These are phyloP conservation scores for Pholiota adiposa DNA, from an alignment of 1,284 basidiomycete genomes.

Conservation along the genomic window DNA sequence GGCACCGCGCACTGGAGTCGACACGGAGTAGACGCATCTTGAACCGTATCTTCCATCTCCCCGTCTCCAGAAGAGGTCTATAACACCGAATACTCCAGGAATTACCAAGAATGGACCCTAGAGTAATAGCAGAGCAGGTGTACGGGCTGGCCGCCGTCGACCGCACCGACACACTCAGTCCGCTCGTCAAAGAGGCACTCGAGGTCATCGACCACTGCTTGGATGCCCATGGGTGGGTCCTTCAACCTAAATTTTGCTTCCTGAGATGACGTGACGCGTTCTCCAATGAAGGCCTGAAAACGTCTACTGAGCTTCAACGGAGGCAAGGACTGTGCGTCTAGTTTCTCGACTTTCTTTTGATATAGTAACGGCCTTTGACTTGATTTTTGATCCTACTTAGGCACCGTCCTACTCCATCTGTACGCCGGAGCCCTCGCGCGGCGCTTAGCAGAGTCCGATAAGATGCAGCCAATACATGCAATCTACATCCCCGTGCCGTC, in stretches of 20 bases:
- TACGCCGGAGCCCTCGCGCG: slow-evolving; percentile 74
- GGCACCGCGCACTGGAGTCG: background rate
- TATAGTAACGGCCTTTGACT: no score
- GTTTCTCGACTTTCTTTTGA: background rate
- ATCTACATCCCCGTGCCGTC: slow-evolving; percentile 92
- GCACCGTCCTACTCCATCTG: slow-evolving; percentile 93
- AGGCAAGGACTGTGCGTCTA: slow-evolving; percentile 89
- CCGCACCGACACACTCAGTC: slow-evolving; percentile 56
- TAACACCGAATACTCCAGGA: background rate
- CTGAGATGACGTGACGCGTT: slow-evolving; percentile 14
- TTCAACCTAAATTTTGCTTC: slow-evolving; percentile 9
- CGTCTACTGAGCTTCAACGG: slow-evolving; percentile 94
- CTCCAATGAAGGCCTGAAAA: slow-evolving; percentile 53
- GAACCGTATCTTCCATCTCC: slow-evolving; percentile 16
- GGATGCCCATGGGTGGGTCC: slow-evolving; percentile 76
- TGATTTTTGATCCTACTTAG: slow-evolving; percentile 46
- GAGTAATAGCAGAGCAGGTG: slow-evolving; percentile 55
- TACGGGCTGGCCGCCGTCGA: slow-evolving; percentile 54
- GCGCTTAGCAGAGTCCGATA: slow-evolving; percentile 35
- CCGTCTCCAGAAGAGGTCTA: background rate
- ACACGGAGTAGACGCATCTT: slow-evolving; percentile 17
- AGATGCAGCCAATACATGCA: slow-evolving; percentile 64
- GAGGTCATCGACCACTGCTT: slow-evolving; percentile 79
- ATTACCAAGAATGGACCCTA: slow-evolving; percentile 41
- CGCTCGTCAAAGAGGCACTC: slow-evolving; percentile 75